phyloP scores from a whole-genome alignment of 768 basidiomycete genomes.

The Suillus subluteus region DNA sequence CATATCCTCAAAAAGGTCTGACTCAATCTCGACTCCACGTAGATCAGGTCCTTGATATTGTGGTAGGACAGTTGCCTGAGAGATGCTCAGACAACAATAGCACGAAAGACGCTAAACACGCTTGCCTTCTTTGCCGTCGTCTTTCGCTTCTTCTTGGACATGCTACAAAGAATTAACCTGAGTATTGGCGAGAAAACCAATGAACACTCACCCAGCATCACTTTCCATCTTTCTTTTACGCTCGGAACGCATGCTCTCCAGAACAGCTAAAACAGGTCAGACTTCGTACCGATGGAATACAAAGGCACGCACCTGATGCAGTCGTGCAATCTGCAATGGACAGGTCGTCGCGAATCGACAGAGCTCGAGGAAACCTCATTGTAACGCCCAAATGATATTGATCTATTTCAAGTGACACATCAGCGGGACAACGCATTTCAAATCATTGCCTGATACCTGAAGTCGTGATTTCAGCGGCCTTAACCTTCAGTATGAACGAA shows the following conservation, averaged over 20 bases:
- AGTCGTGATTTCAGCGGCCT: constrained; percentile 87
- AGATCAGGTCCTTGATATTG: constrained; percentile 69
- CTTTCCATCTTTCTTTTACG: constrained; percentile 78
- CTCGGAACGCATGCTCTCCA: constrained; percentile 63
- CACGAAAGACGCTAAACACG: no score
- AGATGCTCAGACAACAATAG: background rate
- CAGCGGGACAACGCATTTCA: background rate
- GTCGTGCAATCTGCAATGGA: constrained; percentile 72
- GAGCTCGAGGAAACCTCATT: constrained; percentile 91
- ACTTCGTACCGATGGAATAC: background rate
- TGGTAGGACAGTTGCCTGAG: constrained; percentile 61
- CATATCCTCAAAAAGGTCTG: constrained; percentile 70
- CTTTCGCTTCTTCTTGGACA: constrained; percentile 37
- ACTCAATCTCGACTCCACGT: constrained; percentile 60
- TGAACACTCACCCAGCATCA: constrained; percentile 48
- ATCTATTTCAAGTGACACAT: constrained; percentile 44
- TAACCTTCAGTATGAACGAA: constrained; percentile 92
- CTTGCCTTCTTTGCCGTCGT: constrained; percentile 31
- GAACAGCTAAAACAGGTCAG: constrained; percentile 45
- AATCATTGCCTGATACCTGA: constrained; percentile 54
- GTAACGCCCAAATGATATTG: constrained; percentile 86
- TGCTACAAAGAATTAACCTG: constrained; percentile 21
- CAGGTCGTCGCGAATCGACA: constrained; percentile 80
- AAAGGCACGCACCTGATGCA: constrained; percentile 53
- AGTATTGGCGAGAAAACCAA: background rate